Evolutionary conservation across 345 rosid genomes (phyloP), one percentile per base, ranked within the genome.

Genomic region (Salix suchowensis): DNA sequence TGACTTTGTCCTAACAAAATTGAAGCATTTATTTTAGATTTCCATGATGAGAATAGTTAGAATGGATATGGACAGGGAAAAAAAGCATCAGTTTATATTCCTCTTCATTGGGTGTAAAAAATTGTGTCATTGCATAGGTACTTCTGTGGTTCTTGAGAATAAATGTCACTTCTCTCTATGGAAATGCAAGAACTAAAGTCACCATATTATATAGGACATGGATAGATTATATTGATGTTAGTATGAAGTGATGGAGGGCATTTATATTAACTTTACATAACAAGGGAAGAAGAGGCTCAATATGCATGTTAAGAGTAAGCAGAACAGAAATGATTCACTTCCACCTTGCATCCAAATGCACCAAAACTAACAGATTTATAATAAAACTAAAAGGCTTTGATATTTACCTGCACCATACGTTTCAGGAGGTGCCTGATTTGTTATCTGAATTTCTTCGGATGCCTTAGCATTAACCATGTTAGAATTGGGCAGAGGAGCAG

Each of bases 341-440:
- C 30, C 26, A 55, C 65, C 39, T 15, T 16, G 24, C 36, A 60
- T 23, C 60, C 32, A 76, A 80, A 74, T 60, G 70, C 66, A 78
- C 54, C 64, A 42, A 67, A 78, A 5, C 19, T 19, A 19, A 48
- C 36, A 69, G 16, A 67, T 64, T 34, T 58, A 54, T 32, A 11
- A 36, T 30, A 28, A 36, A 15, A 72, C 32, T 37, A 39, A 37
- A 9, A 60, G 39, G 13, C n/a, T 36, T n/a, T 1, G n/a, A 24
- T 18, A 32, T 37, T 72, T 86, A 91, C 91, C 92, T 87, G 84
- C 73, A 81, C 64, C 74, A 70, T 80, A 55, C 67, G 71, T 40
- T 50, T 77, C 83, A 55, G 79, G 54, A 69, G 82, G 82, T 18
- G 80, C 75, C 74, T 73, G 87, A 78, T 87, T 80, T 73, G 80